Evolutionary conservation across 495 filamentous ascomycete species (phyloP), one percentile per base, ranked within the genome.

Genomic region (Penicillium roqueforti): DNA sequence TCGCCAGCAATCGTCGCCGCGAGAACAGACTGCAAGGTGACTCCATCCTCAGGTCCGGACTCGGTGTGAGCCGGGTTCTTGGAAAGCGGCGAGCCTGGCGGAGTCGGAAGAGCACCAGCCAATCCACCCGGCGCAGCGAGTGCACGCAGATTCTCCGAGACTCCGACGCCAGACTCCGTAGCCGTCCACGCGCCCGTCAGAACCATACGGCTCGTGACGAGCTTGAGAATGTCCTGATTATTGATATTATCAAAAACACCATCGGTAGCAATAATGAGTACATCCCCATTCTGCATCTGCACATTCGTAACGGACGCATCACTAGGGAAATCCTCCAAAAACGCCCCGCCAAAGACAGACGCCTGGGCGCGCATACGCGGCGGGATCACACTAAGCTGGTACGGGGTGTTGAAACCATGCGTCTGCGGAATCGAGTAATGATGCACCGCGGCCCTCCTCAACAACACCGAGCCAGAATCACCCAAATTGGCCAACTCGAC

Each of bases 181-280:
- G 76, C 76, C n/a, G 65, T 68, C 91, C 91, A 97, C 1, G 88
- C 93, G 6, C 85, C 85, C 18, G 76, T 73, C 22, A 71, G 70
- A 7, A 80, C 67, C 92, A 97, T 96, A 6, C 83, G 73, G 29
- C 80, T 75, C 45, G 86, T 91, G 26, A 90, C 83, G 50, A 93
- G 81, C 45, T 84, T 82, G 14, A 98, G 79, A 23, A 93, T 84
- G 56, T 97, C 89, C 62, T 92, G 85, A 58, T 89, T 84, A 57
- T 86, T 91, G n/a, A 98, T 76, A 61, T 98, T 98, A 68, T 98
- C 93, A 84, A 92, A 96, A 4, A 97, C 89, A 4, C 93, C 93
- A 64, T 98, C 93, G 6, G 89, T 96, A 4, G 91, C 93, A 55
- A 97, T 86, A 14, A 98, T 71, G 13, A 97, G 70, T 6, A 97